Evolutionary conservation across 2,329 filamentous ascomycete genomes (phyloP).

Genomic region (Achaetomium macrosporum): DNA sequence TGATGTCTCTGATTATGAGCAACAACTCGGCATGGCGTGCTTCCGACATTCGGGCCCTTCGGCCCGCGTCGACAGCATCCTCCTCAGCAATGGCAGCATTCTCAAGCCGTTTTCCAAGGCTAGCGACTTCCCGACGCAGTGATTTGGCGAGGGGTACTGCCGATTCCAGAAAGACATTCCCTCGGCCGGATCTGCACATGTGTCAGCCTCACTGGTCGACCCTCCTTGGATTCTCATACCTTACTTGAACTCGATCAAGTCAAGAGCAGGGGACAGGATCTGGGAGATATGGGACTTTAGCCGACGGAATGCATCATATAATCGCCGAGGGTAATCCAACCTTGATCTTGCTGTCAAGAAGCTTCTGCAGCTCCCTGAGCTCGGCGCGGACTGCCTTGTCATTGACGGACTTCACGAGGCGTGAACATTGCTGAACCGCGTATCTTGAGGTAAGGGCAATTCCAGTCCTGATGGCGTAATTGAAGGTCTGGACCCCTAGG

Average conservation of each 20-base stretch:
- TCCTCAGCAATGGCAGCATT: constrained; percentile 62
- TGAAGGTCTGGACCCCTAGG: constrained; percentile 68
- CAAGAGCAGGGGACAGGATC: constrained; percentile 85
- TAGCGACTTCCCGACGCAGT: constrained; percentile 75
- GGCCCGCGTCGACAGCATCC: constrained; percentile 37
- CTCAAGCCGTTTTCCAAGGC: constrained; percentile 68
- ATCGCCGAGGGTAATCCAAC: constrained; percentile 35
- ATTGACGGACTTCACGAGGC: constrained; percentile 71
- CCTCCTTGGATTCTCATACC: constrained; percentile 21
- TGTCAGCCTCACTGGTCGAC: constrained; percentile 1
- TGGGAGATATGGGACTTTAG: constrained; percentile 28
- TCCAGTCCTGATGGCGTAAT: constrained; percentile 84
- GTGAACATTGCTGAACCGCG: constrained; percentile 75
- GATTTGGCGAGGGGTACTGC: constrained; percentile 77
- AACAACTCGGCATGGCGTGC: constrained; percentile 60
- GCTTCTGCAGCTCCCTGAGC: constrained; percentile 63
- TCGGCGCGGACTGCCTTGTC: constrained; percentile 62
- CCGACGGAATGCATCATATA: neutral
- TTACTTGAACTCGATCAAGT: constrained; percentile 85
- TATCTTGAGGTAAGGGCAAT: constrained; percentile 80
- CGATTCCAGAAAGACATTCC: constrained; percentile 65
- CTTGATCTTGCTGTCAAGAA: constrained; percentile 80
- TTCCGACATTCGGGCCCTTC: constrained; percentile 43
- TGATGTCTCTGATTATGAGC: constrained; percentile 68
- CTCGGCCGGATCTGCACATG: constrained; percentile 40